These are phyloP conservation scores for Ampelomyces quisqualis DNA, from an alignment of 2,329 filamentous ascomycete genomes.

Conservation along the genomic window DNA sequence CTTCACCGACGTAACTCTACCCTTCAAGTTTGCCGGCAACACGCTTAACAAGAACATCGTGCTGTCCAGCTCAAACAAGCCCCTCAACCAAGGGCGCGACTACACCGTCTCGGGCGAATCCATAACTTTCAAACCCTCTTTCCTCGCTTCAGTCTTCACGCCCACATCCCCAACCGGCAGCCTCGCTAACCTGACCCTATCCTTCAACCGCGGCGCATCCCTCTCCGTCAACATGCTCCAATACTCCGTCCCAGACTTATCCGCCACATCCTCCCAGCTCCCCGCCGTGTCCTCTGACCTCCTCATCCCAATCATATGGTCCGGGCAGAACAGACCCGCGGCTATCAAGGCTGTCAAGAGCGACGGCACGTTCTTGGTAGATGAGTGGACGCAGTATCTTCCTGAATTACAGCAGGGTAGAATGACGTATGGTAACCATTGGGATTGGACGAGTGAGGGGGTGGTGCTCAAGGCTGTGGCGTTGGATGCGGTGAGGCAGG, in stretches of 20 bases:
- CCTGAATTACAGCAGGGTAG: constrained; percentile 53
- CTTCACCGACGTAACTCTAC: constrained; percentile 48
- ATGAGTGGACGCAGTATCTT: constrained; percentile 59
- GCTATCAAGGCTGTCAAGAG: constrained; percentile 53
- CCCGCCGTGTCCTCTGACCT: constrained; percentile 46
- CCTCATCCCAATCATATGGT: constrained; percentile 55
- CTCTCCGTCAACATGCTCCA: constrained; percentile 54
- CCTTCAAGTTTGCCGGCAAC: constrained; percentile 59
- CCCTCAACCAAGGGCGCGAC: constrained; percentile 45
- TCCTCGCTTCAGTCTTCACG: constrained; percentile 51
- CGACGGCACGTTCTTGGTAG: constrained; percentile 55
- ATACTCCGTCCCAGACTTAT: constrained; percentile 50
- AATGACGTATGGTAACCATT: constrained; percentile 54
- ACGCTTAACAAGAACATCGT: constrained; percentile 44
- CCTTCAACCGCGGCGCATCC: constrained; percentile 55
- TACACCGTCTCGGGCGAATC: constrained; percentile 50
- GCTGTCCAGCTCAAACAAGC: constrained; percentile 37
- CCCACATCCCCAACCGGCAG: constrained; percentile 48
- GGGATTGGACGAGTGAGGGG: constrained; percentile 52
- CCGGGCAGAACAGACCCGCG: constrained; percentile 53
- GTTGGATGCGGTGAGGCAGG: constrained; percentile 50
- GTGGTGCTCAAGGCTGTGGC: constrained; percentile 52
- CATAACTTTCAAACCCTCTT: constrained; percentile 52
- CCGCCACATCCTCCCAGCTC: constrained; percentile 28
- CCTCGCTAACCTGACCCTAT: constrained; percentile 54